A percentile compares a stretch with the other conserved stretches of the same genome.
Evolutionary conservation across 495 filamentous ascomycete genomes (phyloP).

Genomic region (Aspergillus carlsbadensis): DNA sequence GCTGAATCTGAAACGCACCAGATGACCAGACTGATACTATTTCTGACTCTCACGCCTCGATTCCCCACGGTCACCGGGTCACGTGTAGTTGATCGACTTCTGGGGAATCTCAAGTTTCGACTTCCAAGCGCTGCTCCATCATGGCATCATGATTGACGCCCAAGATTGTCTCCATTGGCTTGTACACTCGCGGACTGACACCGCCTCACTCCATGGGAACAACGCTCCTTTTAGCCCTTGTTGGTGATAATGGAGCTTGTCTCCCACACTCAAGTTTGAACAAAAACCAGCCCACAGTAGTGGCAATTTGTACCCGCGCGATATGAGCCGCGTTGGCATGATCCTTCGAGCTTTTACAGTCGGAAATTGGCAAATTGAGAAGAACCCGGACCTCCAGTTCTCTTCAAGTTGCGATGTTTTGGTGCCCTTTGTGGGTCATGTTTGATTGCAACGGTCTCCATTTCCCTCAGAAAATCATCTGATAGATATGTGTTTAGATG

Average conservation of each 20-base stretch:
- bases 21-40: neutral
- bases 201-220: neutral
- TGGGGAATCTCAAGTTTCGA: neutral
- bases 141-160: constrained; percentile 12
- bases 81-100: constrained; percentile 6
- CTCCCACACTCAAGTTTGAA: neutral
- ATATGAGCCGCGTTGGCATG: constrained; percentile 2
- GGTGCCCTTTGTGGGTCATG: constrained; percentile 9
- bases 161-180: neutral
- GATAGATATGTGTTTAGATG: neutral
- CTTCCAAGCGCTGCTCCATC: neutral
- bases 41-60: neutral
- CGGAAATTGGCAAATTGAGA: neutral
- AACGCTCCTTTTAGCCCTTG: neutral
- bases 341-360: neutral
- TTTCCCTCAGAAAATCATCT: neutral
- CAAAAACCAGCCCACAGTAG: neutral
- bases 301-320: neutral
- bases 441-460: constrained; percentile 17
- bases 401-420: constrained; percentile 10
- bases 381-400: constrained; percentile 24
- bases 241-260: neutral
- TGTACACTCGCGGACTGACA: neutral
- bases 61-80: constrained; percentile 10
- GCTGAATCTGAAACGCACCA: constrained; percentile 20